These are phyloP conservation scores for Rhodamnia rubescens DNA, from an alignment of 345 rosid species.

Conservation along the genomic window DNA sequence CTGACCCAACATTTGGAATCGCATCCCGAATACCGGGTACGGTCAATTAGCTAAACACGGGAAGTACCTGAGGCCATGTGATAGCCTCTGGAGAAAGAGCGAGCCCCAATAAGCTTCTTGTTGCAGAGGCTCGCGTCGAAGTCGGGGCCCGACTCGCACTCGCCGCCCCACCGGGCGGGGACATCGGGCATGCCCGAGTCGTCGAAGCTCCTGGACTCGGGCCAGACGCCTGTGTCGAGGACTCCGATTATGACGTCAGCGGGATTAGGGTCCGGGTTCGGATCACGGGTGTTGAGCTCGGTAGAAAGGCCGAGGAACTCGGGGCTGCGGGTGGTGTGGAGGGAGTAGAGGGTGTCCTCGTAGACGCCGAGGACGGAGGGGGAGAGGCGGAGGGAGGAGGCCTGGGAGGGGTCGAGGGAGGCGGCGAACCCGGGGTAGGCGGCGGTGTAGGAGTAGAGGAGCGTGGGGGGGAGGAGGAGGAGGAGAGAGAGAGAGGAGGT, in stretches of 20 bases:
- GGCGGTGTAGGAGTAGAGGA: conserved; percentile 46
- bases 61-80: conserved; percentile 37
- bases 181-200: conserved; percentile 59
- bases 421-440: conserved; percentile 75
- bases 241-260: conserved; percentile 61
- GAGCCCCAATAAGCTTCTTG: conserved; percentile 73
- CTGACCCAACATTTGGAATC: neutral
- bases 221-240: conserved; percentile 89
- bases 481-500: conserved; percentile 42
- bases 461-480: conserved; percentile 46
- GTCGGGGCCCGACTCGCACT: conserved; percentile 64
- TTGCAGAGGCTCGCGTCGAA: conserved; percentile 55
- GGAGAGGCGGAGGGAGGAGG: conserved; percentile 30
- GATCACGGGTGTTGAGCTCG: conserved; percentile 20
- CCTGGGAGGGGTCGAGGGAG: conserved; percentile 43
- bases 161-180: conserved; percentile 61
- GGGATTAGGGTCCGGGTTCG: conserved; percentile 24
- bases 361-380: conserved; percentile 52
- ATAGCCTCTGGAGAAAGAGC: conserved; percentile 65
- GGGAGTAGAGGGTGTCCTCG: conserved; percentile 60
- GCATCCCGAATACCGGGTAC: neutral
- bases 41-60: neutral
- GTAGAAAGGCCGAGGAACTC: conserved; percentile 61
- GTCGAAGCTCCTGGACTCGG: conserved; percentile 58
- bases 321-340: conserved; percentile 79